A percentile compares a stretch with the other conserved stretches of the same genome.
phyloP scores from a whole-genome alignment of 176 grass and related monocot genomes.

The Melocanna baccifera region DNA sequence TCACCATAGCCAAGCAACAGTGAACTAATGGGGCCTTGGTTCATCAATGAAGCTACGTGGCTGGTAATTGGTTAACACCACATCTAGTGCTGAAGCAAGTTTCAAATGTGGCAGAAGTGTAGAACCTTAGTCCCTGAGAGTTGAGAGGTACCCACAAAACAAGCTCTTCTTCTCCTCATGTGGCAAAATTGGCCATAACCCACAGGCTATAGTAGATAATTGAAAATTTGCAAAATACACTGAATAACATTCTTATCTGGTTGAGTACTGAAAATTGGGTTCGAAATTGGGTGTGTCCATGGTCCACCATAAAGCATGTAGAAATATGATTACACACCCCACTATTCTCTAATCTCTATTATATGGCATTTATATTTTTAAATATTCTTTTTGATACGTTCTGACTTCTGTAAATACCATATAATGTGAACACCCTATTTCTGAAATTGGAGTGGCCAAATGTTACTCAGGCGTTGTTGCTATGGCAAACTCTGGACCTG shows the following conservation, averaged over 20 bases:
- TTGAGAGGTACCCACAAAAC: neutral
- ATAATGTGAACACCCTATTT: neutral
- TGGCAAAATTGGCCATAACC: neutral
- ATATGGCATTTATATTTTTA: neutral
- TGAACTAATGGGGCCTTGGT: neutral
- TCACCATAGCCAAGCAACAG: neutral
- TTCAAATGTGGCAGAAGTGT: neutral
- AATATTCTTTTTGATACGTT: neutral
- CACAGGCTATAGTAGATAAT: neutral
- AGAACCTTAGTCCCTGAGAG: neutral
- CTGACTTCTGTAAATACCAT: neutral
- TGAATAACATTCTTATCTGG: neutral
- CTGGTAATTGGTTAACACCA: neutral
- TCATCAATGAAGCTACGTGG: neutral
- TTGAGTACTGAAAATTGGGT: neutral
- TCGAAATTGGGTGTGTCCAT: neutral
- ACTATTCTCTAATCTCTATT: neutral
- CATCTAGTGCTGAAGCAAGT: neutral
- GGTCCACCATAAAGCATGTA: neutral
- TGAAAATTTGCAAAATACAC: neutral
- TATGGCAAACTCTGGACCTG: constrained; percentile 69
- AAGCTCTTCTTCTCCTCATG: neutral
- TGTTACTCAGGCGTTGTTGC: constrained; percentile 63
- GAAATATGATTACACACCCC: neutral
- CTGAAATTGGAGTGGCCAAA: neutral